These are phyloP conservation scores for Rhynchospora tenuis DNA, from an alignment of 176 grass and related monocot genomes.

Conservation along the genomic window DNA sequence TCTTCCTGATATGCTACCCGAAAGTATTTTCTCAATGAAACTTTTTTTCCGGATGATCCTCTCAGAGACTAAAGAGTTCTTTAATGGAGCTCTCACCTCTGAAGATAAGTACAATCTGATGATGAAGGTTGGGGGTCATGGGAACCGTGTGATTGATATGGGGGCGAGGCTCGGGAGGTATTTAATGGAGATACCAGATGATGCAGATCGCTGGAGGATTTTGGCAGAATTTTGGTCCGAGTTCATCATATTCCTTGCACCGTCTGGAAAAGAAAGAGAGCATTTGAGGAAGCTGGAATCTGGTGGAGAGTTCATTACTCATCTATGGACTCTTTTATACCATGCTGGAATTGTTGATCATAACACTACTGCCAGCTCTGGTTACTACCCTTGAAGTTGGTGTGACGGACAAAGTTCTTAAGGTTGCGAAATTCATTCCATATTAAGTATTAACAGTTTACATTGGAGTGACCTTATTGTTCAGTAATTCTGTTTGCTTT, in stretches of 20 bases:
- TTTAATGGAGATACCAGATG: background rate
- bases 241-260: slow-evolving; percentile 5
- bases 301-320: slow-evolving; percentile 41
- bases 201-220: background rate
- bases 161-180: background rate
- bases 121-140: background rate
- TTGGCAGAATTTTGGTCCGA: slow-evolving; percentile 30
- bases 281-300: slow-evolving; percentile 27
- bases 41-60: slow-evolving; percentile 11
- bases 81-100: background rate
- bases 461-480: too few relatives aligned
- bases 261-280: background rate
- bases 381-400: background rate
- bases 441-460: too few relatives aligned
- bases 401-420: too few relatives aligned
- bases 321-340: slow-evolving; percentile 33
- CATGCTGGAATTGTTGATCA: slow-evolving; percentile 20
- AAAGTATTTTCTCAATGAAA: background rate
- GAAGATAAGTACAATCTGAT: background rate
- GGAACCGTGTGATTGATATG: too few relatives aligned
- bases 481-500: too few relatives aligned
- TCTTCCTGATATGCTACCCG: slow-evolving; percentile 24
- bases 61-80: background rate
- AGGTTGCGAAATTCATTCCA: too few relatives aligned
- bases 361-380: background rate